Percentiles rank a stretch among this genome's conserved stretches.
These are phyloP conservation scores for Ustilago loliicola DNA, from an alignment of 1,284 basidiomycete species.

Conservation along the genomic window DNA sequence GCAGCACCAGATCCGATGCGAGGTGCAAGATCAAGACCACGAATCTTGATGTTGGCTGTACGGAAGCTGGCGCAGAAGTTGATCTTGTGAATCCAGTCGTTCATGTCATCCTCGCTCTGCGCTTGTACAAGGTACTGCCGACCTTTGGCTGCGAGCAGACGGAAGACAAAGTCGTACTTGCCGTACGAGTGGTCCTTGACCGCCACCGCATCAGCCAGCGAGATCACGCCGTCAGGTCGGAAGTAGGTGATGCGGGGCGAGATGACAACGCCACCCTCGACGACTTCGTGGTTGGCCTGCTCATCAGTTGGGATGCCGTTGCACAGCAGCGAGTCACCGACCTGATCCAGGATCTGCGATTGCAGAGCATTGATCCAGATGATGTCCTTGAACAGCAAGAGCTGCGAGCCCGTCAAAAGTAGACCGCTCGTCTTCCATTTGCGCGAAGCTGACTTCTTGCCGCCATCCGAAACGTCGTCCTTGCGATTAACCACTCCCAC, in stretches of 20 bases:
- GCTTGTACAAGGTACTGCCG: conserved; percentile 87
- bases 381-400: conserved; percentile 90
- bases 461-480: conserved; percentile 78
- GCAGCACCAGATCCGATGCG: conserved; percentile 19
- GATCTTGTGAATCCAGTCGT: conserved; percentile 91
- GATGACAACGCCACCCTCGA: conserved; percentile 68
- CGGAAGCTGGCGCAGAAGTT: conserved; percentile 96
- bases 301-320: conserved; percentile 43
- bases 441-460: conserved; percentile 80
- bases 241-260: conserved; percentile 77
- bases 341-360: conserved; percentile 73
- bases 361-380: conserved; percentile 77
- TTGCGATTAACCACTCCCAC: conserved; percentile 86
- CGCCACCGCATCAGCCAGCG: conserved; percentile 73
- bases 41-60: conserved; percentile 85
- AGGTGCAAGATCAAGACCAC: conserved; percentile 72
- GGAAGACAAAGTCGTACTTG: conserved; percentile 81
- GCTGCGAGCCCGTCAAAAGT: conserved; percentile 87
- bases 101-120: conserved; percentile 80
- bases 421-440: conserved; percentile 92
- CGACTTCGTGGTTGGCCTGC: conserved; percentile 15
- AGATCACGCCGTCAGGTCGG: conserved; percentile 87
- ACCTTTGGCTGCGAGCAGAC: conserved; percentile 76
- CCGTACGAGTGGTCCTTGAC: conserved; percentile 58
- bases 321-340: conserved; percentile 48